A percentile compares a stretch with the other conserved stretches of the same genome.
Evolutionary conservation across 2,329 filamentous ascomycete genomes (phyloP).

Genomic region (Colletotrichum caudatum): DNA sequence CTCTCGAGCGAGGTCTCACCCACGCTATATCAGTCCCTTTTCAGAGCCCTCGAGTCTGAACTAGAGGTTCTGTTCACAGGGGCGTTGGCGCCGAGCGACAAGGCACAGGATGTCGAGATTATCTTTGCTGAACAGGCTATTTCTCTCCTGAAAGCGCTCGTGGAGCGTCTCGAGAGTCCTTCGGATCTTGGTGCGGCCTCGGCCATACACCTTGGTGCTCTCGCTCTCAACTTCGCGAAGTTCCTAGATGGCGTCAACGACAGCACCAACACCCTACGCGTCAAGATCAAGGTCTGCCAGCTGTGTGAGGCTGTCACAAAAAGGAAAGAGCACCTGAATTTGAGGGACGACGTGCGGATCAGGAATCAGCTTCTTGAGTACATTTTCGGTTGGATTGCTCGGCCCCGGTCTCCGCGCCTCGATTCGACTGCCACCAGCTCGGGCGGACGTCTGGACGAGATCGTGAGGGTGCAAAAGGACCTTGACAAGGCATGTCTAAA

Average conservation of each 20-base stretch:
- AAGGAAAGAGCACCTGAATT: conserved; percentile 75
- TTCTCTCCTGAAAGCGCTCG: conserved; percentile 71
- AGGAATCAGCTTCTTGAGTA: conserved; percentile 76
- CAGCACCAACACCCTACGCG: conserved; percentile 66
- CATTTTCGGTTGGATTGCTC: conserved; percentile 76
- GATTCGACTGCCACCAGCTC: conserved; percentile 53
- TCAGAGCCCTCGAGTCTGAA: conserved; percentile 74
- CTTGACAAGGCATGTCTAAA: conserved; percentile 75
- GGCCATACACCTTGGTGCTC: conserved; percentile 71
- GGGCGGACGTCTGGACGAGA: conserved; percentile 67
- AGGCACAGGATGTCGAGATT: conserved; percentile 70
- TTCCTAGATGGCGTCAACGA: conserved; percentile 72
- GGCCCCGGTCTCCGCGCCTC: conserved; percentile 64
- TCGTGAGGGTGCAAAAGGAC: conserved; percentile 70
- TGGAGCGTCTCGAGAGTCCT: conserved; percentile 73
- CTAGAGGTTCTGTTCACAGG: conserved; percentile 72
- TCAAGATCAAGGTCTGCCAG: conserved; percentile 78
- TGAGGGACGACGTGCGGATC: conserved; percentile 76
- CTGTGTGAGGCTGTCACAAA: conserved; percentile 73
- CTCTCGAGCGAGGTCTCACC: conserved; percentile 74
- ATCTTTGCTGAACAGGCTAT: conserved; percentile 77
- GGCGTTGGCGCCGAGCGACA: conserved; percentile 62
- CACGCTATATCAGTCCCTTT: conserved; percentile 71
- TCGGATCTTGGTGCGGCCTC: conserved; percentile 72
- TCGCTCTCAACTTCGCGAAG: conserved; percentile 75